Conservation (phyloP, 1,284 basidiomycete genomes). For the Leccinum brunneo-olivaceum region DNA sequence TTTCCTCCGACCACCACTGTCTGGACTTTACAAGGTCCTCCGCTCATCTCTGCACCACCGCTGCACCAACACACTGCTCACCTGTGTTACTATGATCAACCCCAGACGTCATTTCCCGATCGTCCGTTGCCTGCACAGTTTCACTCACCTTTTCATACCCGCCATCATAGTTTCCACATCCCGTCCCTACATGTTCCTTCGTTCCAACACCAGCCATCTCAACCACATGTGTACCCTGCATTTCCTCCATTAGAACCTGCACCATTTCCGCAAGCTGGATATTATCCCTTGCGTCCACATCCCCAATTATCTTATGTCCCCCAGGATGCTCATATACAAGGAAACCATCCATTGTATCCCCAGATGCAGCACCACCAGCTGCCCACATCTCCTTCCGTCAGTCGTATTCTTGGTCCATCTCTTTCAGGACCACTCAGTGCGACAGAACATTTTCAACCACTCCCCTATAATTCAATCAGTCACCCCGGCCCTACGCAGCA, state of each 20-base stretch:
- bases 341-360: slow-evolving; percentile 18
- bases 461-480: slow-evolving; percentile 34
- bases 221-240: slow-evolving; percentile 34
- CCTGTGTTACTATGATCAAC: neutral
- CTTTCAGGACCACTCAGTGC: slow-evolving; percentile 30
- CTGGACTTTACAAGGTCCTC: no score
- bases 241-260: slow-evolving; percentile 29
- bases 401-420: slow-evolving; percentile 15
- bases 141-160: slow-evolving; percentile 30
- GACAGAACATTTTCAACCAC: slow-evolving; percentile 33
- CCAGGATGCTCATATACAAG: slow-evolving; percentile 16
- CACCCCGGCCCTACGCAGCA: slow-evolving; percentile 40
- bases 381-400: slow-evolving; percentile 2
- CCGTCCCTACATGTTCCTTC: slow-evolving; percentile 37
- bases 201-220: slow-evolving; percentile 32
- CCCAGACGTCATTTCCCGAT: neutral
- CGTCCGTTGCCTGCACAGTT: slow-evolving; percentile 8
- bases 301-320: slow-evolving; percentile 28
- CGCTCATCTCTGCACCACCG: no score
- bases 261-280: slow-evolving; percentile 32
- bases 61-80: no score
- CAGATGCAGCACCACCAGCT: slow-evolving; percentile 20
- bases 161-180: slow-evolving; percentile 36
- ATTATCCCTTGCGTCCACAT: slow-evolving; percentile 30
- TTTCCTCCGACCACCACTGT: no score